Evolutionary conservation across 2,329 filamentous ascomycete genomes (phyloP).

Genomic region (Pseudogymnoascus sp.): DNA sequence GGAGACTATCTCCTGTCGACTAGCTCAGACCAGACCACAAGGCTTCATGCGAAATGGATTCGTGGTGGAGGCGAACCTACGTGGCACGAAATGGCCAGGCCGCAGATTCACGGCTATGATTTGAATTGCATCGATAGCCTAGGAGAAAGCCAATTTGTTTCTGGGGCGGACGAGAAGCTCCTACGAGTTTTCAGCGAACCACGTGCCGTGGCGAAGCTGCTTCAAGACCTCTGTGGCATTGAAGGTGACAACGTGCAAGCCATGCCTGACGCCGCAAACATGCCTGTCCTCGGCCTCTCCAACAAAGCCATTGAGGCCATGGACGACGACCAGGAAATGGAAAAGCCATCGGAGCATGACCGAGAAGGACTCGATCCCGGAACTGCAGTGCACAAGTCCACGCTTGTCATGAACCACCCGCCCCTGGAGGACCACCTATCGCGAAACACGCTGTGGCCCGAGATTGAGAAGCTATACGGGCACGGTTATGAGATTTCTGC

Average conservation of each 20-base stretch:
- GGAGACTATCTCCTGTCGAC: conserved; percentile 85
- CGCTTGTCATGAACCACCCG: conserved; percentile 61
- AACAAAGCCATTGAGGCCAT: conserved; percentile 77
- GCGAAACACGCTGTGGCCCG: conserved; percentile 88
- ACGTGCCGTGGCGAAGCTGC: conserved; percentile 67
- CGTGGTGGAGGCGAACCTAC: conserved; percentile 39
- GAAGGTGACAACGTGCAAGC: conserved; percentile 31
- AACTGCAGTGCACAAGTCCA: conserved; percentile 48
- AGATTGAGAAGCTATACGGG: conserved; percentile 92
- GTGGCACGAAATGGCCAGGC: conserved; percentile 94
- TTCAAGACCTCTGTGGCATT: conserved; percentile 60
- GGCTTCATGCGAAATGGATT: conserved; percentile 76
- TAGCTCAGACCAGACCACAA: conserved; percentile 84
- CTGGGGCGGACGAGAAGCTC: conserved; percentile 96
- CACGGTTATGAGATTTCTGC: conserved; percentile 96
- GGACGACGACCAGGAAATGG: conserved; percentile 42
- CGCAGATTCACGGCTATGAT: conserved; percentile 97
- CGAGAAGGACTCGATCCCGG: conserved; percentile 47
- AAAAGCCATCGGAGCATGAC: conserved; percentile 38
- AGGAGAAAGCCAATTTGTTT: conserved; percentile 70
- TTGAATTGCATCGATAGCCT: conserved; percentile 86
- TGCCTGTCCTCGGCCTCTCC: conserved; percentile 88
- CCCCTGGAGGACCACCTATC: conserved; percentile 86
- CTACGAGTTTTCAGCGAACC: conserved; percentile 91
- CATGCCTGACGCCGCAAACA: conserved; percentile 83